These are phyloP conservation scores for Durotheca rogersii DNA, from an alignment of 495 filamentous ascomycete species.

Conservation along the genomic window DNA sequence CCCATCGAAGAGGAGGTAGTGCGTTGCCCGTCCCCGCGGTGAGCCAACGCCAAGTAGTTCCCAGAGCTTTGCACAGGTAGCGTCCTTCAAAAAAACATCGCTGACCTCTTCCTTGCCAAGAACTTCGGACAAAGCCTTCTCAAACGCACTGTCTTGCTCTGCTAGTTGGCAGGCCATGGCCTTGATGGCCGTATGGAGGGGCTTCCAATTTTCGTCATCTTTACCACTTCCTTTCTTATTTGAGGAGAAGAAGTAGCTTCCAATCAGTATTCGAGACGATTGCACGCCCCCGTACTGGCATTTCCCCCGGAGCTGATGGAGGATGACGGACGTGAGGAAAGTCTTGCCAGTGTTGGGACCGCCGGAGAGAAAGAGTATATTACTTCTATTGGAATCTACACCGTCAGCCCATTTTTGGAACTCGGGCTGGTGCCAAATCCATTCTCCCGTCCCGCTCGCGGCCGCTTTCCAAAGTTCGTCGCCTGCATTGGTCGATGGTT, in stretches of 20 bases:
- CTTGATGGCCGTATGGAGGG: conserved; percentile 27
- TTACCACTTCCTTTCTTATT: conserved; percentile 1
- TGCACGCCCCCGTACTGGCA: too few relatives aligned
- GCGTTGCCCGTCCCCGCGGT: conserved; percentile 17
- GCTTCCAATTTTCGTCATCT: conserved; percentile 20
- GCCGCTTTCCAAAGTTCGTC: too few relatives aligned
- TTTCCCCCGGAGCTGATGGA: conserved; percentile 24
- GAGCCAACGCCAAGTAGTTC: conserved; percentile 21
- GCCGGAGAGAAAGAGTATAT: too few relatives aligned
- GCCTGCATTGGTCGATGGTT: too few relatives aligned
- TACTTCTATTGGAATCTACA: too few relatives aligned
- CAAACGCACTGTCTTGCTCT: conserved; percentile 29
- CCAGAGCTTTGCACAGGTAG: conserved; percentile 29
- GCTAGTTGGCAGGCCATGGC: conserved; percentile 28
- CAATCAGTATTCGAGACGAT: conserved; percentile 15
- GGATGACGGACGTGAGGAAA: conserved; percentile 17
- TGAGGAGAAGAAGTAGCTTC: conserved; percentile 30
- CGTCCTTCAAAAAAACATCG: conserved; percentile 25
- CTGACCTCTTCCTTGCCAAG: conserved; percentile 18
- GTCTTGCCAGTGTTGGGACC: conserved; percentile 28
- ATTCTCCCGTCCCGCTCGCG: too few relatives aligned
- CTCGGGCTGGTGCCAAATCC: too few relatives aligned
- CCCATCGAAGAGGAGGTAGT: conserved; percentile 31
- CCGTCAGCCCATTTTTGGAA: too few relatives aligned
- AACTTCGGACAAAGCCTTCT: conserved; percentile 15